Percentiles rank a stretch among this genome's conserved stretches.
These are phyloP conservation scores for Globisporangium solare DNA, from an alignment of 352 stramenopile genomes.

Conservation along the genomic window DNA sequence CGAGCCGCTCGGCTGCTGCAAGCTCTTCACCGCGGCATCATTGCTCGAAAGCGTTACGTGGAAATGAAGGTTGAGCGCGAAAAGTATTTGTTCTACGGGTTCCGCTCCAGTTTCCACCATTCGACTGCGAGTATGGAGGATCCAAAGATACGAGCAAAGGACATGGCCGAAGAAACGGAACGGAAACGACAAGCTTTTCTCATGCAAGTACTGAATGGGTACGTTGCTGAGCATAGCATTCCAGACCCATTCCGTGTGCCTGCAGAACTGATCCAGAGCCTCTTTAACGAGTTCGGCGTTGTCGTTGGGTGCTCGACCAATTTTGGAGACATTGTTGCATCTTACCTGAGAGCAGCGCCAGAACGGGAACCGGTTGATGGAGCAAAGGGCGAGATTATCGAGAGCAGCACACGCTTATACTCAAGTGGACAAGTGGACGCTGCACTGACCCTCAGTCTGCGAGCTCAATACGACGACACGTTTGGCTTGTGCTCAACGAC, in stretches of 20 bases:
- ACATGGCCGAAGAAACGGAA: constrained; percentile 36
- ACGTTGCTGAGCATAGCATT: constrained; percentile 34
- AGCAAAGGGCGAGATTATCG: background rate
- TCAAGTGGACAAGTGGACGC: constrained; percentile 42
- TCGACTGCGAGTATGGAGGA: constrained; percentile 34
- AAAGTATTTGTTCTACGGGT: constrained; percentile 60
- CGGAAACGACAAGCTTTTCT: constrained; percentile 49
- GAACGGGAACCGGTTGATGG: background rate
- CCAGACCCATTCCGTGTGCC: constrained; percentile 33
- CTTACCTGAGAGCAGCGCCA: constrained; percentile 18
- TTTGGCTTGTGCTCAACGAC: constrained; percentile 44
- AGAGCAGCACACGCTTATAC: constrained; percentile 13
- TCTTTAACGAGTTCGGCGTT: constrained; percentile 59
- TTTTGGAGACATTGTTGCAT: constrained; percentile 39
- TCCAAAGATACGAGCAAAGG: constrained; percentile 27
- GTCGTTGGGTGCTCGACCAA: constrained; percentile 53
- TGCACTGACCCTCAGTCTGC: constrained; percentile 43
- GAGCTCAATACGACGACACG: constrained; percentile 58
- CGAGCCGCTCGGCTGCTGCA: constrained; percentile 60
- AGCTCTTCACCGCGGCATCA: constrained; percentile 60
- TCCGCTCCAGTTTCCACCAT: constrained; percentile 55
- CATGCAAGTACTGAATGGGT: constrained; percentile 63
- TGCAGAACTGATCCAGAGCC: constrained; percentile 22
- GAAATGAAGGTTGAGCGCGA: constrained; percentile 59
- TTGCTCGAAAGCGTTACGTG: constrained; percentile 40